A percentile compares a stretch with the other conserved stretches of the same genome.
Conservation (phyloP, 805 yeast species). For the Nakazawaea ernobii region DNA sequence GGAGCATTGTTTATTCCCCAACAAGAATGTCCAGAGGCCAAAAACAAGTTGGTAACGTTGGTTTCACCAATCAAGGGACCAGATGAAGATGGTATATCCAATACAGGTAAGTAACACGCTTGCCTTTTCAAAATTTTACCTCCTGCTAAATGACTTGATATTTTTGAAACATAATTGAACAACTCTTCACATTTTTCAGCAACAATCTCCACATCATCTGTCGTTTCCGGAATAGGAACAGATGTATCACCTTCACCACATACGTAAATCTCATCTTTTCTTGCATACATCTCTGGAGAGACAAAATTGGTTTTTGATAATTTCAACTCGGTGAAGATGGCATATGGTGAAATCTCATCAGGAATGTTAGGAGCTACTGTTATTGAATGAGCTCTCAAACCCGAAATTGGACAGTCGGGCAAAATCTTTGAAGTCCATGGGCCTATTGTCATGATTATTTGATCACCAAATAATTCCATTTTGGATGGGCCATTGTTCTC, state of each 20-base stretch:
- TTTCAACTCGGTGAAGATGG: constrained; percentile 87
- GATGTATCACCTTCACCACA: constrained; percentile 96
- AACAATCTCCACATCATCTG: constrained; percentile 88
- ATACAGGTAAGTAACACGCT: constrained; percentile 93
- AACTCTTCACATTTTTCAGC: constrained; percentile 84
- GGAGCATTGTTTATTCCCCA: constrained; percentile 99
- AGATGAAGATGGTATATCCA: constrained; percentile 85
- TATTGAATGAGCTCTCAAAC: constrained; percentile 91
- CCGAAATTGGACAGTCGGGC: constrained; percentile 92
- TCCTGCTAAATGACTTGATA: constrained; percentile 60
- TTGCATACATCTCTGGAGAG: constrained; percentile 91
- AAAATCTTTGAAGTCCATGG: constrained; percentile 94
- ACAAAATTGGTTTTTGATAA: constrained; percentile 64
- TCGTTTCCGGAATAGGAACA: constrained; percentile 87
- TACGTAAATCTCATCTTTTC: constrained; percentile 92
- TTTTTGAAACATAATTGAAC: constrained; percentile 71
- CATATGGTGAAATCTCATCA: constrained; percentile 78
- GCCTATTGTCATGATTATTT: constrained; percentile 82
- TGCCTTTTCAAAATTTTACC: constrained; percentile 80
- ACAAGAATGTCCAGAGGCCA: constrained; percentile 94
- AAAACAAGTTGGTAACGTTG: constrained; percentile 66
- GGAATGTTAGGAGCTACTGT: constrained; percentile 77
- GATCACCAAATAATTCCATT: constrained; percentile 57
- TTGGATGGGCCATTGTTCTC: constrained; percentile 26
- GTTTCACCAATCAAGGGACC: constrained; percentile 96